Conservation (phyloP, 2,329 filamentous ascomycete genomes). For the Pseudofabraea citricarpa region DNA sequence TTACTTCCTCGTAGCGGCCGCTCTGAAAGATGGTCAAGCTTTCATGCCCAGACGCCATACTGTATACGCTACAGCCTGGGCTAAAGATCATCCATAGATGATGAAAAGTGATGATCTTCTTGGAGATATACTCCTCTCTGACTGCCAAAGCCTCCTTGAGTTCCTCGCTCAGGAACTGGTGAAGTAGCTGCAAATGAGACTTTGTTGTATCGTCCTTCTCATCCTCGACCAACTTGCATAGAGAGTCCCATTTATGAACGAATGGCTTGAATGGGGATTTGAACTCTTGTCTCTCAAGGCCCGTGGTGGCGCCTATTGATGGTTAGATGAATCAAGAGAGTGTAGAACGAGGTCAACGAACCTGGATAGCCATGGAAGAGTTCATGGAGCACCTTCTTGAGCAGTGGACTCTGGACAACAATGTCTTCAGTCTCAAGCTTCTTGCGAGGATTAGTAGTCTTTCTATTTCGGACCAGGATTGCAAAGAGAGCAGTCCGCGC, state of each 20-base stretch:
- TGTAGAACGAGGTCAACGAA: neutral
- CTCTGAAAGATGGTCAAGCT: conserved; percentile 31
- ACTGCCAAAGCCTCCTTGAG: conserved; percentile 44
- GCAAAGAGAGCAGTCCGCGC: conserved; percentile 57
- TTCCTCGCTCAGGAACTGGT: conserved; percentile 43
- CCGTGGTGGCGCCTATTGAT: conserved; percentile 52
- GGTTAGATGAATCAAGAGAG: no score
- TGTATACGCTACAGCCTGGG: conserved; percentile 38
- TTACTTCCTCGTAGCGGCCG: conserved; percentile 25
- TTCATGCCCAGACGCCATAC: conserved; percentile 34
- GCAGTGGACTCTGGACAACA: conserved; percentile 55
- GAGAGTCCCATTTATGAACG: conserved; percentile 57
- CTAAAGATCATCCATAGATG: conserved; percentile 51
- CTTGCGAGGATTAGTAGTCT: conserved; percentile 53
- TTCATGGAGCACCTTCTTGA: conserved; percentile 51
- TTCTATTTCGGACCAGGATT: conserved; percentile 53
- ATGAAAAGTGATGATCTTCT: conserved; percentile 48
- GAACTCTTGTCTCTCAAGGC: conserved; percentile 57
- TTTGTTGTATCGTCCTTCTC: conserved; percentile 38
- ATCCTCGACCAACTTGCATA: conserved; percentile 37
- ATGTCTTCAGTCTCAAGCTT: conserved; percentile 58
- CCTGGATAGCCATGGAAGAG: conserved; percentile 16
- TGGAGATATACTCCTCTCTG: conserved; percentile 45
- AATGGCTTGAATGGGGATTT: conserved; percentile 56
- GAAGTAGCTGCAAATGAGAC: conserved; percentile 42